Evolutionary conservation across 2,329 filamentous ascomycete species (phyloP).

Genomic region (Alternaria gansuensis): DNA sequence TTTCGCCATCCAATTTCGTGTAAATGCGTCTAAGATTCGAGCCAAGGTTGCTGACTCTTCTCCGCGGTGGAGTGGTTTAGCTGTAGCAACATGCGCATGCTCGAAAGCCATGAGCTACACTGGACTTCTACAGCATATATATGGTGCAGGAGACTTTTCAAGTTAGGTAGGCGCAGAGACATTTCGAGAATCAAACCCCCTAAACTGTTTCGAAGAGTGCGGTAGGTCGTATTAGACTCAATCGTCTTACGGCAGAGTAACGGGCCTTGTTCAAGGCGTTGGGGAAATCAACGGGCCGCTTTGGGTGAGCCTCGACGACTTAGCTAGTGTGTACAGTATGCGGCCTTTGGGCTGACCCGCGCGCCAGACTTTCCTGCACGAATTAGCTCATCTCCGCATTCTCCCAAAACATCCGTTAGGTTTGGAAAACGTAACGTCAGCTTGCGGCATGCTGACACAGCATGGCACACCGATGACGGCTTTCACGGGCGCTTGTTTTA

Average conservation of each 20-base stretch:
- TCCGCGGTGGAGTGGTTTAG: background rate
- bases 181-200: background rate
- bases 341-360: background rate
- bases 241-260: no score
- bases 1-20: background rate
- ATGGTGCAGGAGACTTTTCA: background rate
- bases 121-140: background rate
- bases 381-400: conserved; percentile 9
- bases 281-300: background rate
- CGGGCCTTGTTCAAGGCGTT: background rate
- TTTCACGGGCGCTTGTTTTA: conserved; percentile 13
- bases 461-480: conserved; percentile 31
- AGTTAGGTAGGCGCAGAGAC: background rate
- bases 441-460: conserved; percentile 10
- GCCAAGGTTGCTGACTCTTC: background rate
- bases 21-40: background rate
- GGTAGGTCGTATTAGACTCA: background rate
- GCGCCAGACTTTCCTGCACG: conserved; percentile 6
- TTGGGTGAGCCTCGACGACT: background rate
- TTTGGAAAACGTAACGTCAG: conserved; percentile 3
- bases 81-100: background rate
- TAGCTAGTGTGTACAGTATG: background rate
- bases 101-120: background rate
- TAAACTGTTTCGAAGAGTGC: background rate
- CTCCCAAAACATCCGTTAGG: conserved; percentile 4